Conservation (phyloP, 257 asterid genomes). For the Solanum microdontum region DNA sequence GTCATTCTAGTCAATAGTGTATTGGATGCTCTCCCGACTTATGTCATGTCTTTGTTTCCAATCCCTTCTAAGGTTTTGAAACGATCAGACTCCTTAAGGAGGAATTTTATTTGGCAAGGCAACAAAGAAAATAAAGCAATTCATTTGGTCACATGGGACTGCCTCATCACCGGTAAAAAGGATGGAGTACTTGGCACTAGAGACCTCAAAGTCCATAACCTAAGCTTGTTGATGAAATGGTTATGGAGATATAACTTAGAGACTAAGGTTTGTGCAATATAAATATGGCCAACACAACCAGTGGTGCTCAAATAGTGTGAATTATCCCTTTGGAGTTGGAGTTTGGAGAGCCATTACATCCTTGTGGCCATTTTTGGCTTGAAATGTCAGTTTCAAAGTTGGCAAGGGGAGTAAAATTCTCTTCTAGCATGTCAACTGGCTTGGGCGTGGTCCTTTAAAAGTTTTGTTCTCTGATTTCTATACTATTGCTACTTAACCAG, state of each 20-base stretch:
- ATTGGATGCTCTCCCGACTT: background rate
- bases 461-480: no score
- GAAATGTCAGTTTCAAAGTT: background rate
- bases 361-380: background rate
- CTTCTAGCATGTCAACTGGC: no score
- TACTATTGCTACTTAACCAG: no score
- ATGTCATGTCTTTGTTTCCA: background rate
- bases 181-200: background rate
- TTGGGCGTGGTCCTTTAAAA: no score
- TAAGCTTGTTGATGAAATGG: background rate
- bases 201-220: background rate
- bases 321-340: background rate
- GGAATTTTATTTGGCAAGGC: background rate
- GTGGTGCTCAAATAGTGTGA: background rate
- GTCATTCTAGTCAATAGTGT: background rate
- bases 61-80: background rate
- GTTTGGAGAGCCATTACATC: background rate
- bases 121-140: background rate
- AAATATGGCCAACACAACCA: background rate
- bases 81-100: background rate
- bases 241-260: background rate
- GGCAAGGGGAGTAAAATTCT: no score
- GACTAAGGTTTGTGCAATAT: background rate
- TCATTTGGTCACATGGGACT: background rate
- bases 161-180: background rate